Conservation (phyloP, 768 basidiomycete genomes). For the Omphalotus guepiniiformis region DNA sequence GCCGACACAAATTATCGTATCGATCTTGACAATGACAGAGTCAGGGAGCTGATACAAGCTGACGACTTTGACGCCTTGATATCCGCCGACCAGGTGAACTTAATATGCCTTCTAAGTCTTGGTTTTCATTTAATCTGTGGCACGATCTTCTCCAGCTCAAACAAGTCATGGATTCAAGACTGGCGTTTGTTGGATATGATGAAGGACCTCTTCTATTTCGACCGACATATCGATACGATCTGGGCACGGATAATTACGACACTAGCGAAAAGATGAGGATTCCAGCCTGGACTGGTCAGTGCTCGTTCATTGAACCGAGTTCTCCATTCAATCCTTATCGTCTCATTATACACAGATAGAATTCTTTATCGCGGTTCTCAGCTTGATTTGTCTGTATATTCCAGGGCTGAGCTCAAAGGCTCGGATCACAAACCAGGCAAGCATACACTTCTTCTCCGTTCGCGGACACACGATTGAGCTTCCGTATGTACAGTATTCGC, state of each 20-base stretch:
- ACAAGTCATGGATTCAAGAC: constrained; percentile 63
- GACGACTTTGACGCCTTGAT: constrained; percentile 73
- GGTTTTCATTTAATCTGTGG: constrained; percentile 5
- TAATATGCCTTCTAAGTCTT: no score
- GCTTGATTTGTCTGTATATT: constrained; percentile 75
- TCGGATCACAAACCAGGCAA: constrained; percentile 94
- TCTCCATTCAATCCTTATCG: background rate
- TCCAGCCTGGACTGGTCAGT: constrained; percentile 93
- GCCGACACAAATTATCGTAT: constrained; percentile 97
- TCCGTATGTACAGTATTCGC: constrained; percentile 61
- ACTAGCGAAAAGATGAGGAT: constrained; percentile 94
- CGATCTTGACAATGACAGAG: constrained; percentile 78
- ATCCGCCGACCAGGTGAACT: constrained; percentile 78
- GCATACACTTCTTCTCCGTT: constrained; percentile 7
- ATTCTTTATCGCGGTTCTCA: constrained; percentile 75
- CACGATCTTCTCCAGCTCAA: constrained; percentile 47
- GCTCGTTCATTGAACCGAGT: background rate
- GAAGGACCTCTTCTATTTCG: constrained; percentile 91
- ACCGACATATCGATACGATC: constrained; percentile 92
- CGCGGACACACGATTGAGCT: background rate
- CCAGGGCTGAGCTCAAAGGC: constrained; percentile 78
- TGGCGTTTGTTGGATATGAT: constrained; percentile 76
- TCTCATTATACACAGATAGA: constrained; percentile 70
- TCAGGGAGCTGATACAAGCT: constrained; percentile 56
- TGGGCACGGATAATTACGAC: constrained; percentile 84